Evolutionary conservation across 164 flowering plant genomes (phyloP), one percentile per base, ranked within the genome.

Genomic region (Aristolochia contorta): DNA sequence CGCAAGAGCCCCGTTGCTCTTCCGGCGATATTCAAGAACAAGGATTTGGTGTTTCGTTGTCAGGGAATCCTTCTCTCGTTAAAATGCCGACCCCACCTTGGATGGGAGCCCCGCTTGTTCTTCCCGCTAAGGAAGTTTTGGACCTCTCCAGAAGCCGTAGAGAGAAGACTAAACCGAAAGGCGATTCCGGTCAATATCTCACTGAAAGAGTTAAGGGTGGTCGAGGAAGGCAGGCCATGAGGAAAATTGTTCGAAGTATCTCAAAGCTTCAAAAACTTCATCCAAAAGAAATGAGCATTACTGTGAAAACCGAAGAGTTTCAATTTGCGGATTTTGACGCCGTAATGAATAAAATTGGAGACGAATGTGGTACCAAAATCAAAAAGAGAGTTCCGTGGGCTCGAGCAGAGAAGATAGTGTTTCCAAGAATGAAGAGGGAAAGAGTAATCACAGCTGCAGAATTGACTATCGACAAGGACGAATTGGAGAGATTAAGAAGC

Each of bases 81-180:
- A 86, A 80, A 69, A 68, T 78, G 71, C 94, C 91, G n/a, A 81
- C 92, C 10, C 76, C 98, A 45, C 98, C 96, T 43, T 85, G 98
- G 98, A 85, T 89, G 86, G 78, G 59, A 30, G 71, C 71, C 48
- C 89, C 87, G 23, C 76, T 82, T 25, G 70, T 84, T 58, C 73
- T 82, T 47, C 82, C 77, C 54, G 75, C 84, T 23, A 72, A 76
- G 62, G 76, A 82, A 58, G 72, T 81, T 33, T 27, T 79, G 14
- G 77, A 81, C 67, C 61, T 71, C 33, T 72, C 80, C 6, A 76
- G 67, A 53, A 62, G 67, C 22, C 74, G 47, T 57, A 46, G 53
- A 23, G 61, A 61, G 25, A 74, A 58, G 32, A 55, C 43, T 6
- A 47, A 57, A 12, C 52, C 45, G 46, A 25, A 51, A 55, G 52